These are phyloP conservation scores for Neurospora africana DNA, from an alignment of 495 filamentous ascomycete species.

Conservation along the genomic window DNA sequence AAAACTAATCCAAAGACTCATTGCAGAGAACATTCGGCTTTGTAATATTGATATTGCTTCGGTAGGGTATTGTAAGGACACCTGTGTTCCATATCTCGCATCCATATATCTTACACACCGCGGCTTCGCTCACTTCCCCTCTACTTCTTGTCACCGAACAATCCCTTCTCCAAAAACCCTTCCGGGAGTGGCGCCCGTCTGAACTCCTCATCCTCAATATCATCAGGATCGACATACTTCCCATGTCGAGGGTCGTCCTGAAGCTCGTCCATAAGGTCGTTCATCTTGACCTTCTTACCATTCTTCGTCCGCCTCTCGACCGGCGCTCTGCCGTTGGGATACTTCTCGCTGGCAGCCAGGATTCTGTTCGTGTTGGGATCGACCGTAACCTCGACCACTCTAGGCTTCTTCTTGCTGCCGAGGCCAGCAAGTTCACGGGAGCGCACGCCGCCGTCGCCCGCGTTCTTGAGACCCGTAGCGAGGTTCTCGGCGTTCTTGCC, in stretches of 20 bases:
- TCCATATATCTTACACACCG: neutral
- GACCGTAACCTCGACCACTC: constrained; percentile 24
- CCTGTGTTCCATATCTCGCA: neutral
- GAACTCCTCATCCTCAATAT: constrained; percentile 10
- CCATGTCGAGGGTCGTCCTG: constrained; percentile 8
- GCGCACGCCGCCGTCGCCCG: constrained; percentile 33
- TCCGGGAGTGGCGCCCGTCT: neutral
- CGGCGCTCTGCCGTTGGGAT: constrained; percentile 8
- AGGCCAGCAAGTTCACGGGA: constrained; percentile 15
- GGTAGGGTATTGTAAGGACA: neutral
- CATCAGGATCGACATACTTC: constrained; percentile 12
- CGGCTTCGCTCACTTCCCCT: neutral
- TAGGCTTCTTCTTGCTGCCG: constrained; percentile 18
- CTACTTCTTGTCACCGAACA: neutral
- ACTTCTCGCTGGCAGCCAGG: constrained; percentile 21
- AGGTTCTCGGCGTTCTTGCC: constrained; percentile 10
- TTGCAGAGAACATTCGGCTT: neutral
- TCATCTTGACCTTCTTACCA: constrained; percentile 37
- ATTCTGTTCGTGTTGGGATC: constrained; percentile 20
- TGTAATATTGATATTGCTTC: neutral
- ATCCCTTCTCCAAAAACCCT: neutral
- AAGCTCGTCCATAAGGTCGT: constrained; percentile 31
- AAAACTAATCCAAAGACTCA: neutral
- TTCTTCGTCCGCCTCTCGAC: constrained; percentile 43
- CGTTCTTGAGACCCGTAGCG: neutral